These are phyloP conservation scores for Pythium folliculosum DNA, from an alignment of 352 stramenopile genomes.

Conservation along the genomic window DNA sequence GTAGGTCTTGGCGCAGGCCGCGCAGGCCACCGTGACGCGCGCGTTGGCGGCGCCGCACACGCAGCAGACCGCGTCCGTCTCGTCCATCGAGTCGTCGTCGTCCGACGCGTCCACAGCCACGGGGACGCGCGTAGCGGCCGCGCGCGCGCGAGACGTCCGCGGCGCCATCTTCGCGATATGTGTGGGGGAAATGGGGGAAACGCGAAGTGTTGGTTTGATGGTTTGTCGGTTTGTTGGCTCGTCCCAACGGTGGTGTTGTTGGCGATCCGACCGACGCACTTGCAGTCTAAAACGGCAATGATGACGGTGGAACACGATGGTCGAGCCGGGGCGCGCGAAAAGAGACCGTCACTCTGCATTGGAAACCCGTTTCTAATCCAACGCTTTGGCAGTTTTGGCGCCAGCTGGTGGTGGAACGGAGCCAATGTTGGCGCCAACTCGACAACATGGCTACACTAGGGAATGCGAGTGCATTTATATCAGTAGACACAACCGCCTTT, in stretches of 20 bases:
- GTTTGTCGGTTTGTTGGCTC: not conserved
- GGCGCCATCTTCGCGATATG: constrained; percentile 1
- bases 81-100: constrained; percentile 21
- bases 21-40: constrained; percentile 51
- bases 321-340: not conserved
- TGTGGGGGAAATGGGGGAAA: not conserved
- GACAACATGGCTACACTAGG: constrained; percentile 17
- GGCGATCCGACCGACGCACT: not conserved
- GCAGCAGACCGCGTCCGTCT: constrained; percentile 30
- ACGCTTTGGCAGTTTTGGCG: constrained; percentile 11
- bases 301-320: constrained; percentile 13
- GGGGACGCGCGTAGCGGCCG: not conserved
- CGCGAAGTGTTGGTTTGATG: no score
- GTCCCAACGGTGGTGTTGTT: not conserved
- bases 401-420: not conserved
- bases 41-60: constrained; percentile 43
- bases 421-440: not conserved
- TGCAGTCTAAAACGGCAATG: constrained; percentile 22
- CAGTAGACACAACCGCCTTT: not conserved
- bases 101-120: not conserved
- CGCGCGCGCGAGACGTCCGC: not conserved
- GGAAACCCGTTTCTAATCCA: constrained; percentile 7
- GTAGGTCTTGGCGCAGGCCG: constrained; percentile 39
- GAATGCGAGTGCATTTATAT: not conserved
- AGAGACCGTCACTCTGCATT: constrained; percentile 24